Conservation (phyloP, 2,329 filamentous ascomycete genomes). For the Cladosporium sphaerospermum region DNA sequence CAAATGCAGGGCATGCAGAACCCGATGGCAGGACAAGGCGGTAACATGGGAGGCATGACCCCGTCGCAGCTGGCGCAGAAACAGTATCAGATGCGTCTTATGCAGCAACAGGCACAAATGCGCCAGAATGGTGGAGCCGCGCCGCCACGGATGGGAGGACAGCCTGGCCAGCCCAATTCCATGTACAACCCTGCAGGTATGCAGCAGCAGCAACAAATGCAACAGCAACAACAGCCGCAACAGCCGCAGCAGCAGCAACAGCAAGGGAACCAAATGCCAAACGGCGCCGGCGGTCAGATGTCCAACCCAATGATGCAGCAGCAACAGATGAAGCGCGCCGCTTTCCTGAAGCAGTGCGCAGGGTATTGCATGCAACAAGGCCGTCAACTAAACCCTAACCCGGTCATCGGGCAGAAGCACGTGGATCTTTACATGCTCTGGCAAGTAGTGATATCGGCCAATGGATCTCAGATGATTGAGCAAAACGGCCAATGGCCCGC, state of each 20-base stretch:
- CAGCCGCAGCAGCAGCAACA: constrained; percentile 18
- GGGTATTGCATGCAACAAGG: constrained; percentile 62
- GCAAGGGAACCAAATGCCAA: constrained; percentile 18
- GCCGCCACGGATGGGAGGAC: constrained; percentile 22
- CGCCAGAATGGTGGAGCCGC: constrained; percentile 33
- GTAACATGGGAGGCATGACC: constrained; percentile 34
- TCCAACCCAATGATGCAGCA: constrained; percentile 15
- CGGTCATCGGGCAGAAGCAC: constrained; percentile 64
- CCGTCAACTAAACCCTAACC: constrained; percentile 67
- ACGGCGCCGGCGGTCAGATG: constrained; percentile 18
- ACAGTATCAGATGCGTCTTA: constrained; percentile 79
- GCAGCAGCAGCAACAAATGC: neutral
- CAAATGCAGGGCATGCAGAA: constrained; percentile 31
- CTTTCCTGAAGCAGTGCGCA: constrained; percentile 62
- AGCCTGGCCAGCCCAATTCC: constrained; percentile 23
- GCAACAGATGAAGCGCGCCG: constrained; percentile 22
- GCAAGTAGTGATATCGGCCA: constrained; percentile 66
- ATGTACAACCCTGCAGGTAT: constrained; percentile 20
- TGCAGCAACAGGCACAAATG: constrained; percentile 65
- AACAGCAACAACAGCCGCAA: neutral
- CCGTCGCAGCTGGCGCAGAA: constrained; percentile 60
- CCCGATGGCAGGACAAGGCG: constrained; percentile 39
- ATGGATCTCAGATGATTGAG: constrained; percentile 69
- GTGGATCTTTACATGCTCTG: constrained; percentile 75
- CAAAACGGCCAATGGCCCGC: constrained; percentile 66